Percentiles rank a stretch among this genome's conserved stretches.
Conservation (phyloP, 2,329 filamentous ascomycete genomes). For the Rutstroemia sp. region DNA sequence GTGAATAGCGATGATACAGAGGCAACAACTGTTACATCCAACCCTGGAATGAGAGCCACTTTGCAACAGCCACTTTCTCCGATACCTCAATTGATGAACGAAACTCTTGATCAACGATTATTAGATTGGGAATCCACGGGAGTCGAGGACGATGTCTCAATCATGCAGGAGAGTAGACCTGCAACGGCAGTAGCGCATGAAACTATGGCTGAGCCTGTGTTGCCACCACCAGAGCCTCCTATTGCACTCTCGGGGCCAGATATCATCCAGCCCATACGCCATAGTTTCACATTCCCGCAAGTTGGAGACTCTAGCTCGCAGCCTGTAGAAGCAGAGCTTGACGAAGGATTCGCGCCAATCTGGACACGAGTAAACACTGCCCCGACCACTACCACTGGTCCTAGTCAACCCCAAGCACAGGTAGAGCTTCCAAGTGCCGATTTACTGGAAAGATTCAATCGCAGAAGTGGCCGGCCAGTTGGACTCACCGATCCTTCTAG, state of each 20-base stretch:
- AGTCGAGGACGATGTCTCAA: conserved; percentile 4
- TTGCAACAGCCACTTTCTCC: conserved; percentile 20
- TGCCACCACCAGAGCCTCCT: neutral
- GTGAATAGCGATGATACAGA: conserved; percentile 5
- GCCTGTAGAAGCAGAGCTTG: neutral
- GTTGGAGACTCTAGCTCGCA: conserved; percentile 8
- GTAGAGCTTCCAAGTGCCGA: conserved; percentile 22
- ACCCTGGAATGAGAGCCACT: conserved; percentile 17
- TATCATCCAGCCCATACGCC: neutral
- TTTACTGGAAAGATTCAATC: conserved; percentile 27
- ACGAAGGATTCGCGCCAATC: conserved; percentile 13
- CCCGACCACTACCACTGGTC: conserved; percentile 7
- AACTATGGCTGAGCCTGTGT: neutral
- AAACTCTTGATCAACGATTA: conserved; percentile 10
- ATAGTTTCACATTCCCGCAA: conserved; percentile 5
- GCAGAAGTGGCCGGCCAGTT: conserved; percentile 25
- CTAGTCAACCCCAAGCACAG: neutral
- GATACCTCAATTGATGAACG: conserved; percentile 16
- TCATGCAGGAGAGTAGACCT: conserved; percentile 6
- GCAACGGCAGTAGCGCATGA: neutral
- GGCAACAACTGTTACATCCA: neutral
- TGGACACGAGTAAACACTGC: conserved; percentile 19
- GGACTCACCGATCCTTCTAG: conserved; percentile 23
- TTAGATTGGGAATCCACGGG: conserved; percentile 14
- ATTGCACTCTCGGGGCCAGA: neutral